Evolutionary conservation across 2,329 filamentous ascomycete genomes (phyloP).

Genomic region (Neonectria punicea): DNA sequence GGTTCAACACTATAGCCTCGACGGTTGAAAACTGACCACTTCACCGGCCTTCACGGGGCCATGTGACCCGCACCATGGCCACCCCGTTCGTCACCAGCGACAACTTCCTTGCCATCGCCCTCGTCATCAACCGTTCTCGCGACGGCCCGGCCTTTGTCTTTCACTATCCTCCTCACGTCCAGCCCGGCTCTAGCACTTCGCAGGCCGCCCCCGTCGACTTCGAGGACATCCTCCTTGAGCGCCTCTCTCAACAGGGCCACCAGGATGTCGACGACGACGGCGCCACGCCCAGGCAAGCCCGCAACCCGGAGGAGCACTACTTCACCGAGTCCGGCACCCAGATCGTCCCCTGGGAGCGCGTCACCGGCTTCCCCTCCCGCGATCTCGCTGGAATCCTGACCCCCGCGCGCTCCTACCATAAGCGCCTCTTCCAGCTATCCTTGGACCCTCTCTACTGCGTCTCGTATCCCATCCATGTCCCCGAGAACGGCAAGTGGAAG

Average conservation of each 20-base stretch:
- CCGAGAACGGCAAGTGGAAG: conserved; percentile 83
- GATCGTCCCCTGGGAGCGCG: conserved; percentile 75
- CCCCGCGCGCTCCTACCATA: conserved; percentile 80
- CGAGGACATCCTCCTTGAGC: conserved; percentile 63
- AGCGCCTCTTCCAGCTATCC: conserved; percentile 82
- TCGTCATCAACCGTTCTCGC: conserved; percentile 78
- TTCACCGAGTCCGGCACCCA: conserved; percentile 66
- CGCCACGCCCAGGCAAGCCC: conserved; percentile 58
- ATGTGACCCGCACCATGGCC: conserved; percentile 41
- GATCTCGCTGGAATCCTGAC: conserved; percentile 84
- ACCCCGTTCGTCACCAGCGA: conserved; percentile 64
- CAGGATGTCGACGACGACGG: conserved; percentile 50
- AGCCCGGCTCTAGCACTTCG: conserved; percentile 49
- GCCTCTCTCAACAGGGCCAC: conserved; percentile 53
- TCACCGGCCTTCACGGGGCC: conserved; percentile 10
- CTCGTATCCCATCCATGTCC: conserved; percentile 85
- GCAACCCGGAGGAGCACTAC: conserved; percentile 65
- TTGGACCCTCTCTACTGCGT: conserved; percentile 84
- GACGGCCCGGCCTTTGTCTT: conserved; percentile 87
- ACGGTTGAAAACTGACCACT: not conserved
- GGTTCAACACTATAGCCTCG: not conserved
- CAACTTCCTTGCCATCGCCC: conserved; percentile 75
- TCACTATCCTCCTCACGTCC: conserved; percentile 79
- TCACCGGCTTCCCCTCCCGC: conserved; percentile 78
- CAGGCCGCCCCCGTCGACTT: conserved; percentile 54